A percentile compares a stretch with the other conserved stretches of the same genome.
These are phyloP conservation scores for Hypoxylon crocopeplum DNA, from an alignment of 495 filamentous ascomycete genomes.

Conservation along the genomic window DNA sequence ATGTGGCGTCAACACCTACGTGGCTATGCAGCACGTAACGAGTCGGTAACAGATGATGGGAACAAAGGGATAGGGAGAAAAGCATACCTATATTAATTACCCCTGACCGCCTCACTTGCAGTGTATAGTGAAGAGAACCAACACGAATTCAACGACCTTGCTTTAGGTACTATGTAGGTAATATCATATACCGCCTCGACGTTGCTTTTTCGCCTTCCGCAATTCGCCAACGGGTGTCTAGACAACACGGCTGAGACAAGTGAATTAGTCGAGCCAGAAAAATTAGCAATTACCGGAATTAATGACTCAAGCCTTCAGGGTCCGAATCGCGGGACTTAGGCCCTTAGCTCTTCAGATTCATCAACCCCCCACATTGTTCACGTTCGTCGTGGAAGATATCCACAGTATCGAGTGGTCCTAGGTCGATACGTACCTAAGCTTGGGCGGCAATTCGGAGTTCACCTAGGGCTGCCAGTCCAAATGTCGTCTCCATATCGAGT, in stretches of 20 bases:
- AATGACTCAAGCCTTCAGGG: constrained; percentile 35
- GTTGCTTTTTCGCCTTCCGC: too few species aligned
- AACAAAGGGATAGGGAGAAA: too few species aligned
- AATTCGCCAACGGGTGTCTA: too few species aligned
- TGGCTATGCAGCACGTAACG: too few species aligned
- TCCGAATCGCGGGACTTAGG: constrained; percentile 34
- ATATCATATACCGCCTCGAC: too few species aligned
- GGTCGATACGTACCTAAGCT: constrained; percentile 8
- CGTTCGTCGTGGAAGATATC: constrained; percentile 18
- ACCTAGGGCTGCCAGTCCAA: background rate
- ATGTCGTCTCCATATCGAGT: constrained; percentile 13
- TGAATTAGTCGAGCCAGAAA: constrained; percentile 7
- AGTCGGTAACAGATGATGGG: too few species aligned
- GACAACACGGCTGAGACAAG: constrained; percentile 10
- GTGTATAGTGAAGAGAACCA: too few species aligned
- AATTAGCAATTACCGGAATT: constrained; percentile 13
- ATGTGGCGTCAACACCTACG: too few species aligned
- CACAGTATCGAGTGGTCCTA: constrained; percentile 18
- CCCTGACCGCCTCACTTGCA: too few species aligned
- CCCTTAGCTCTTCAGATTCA: constrained; percentile 9
- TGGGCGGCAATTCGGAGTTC: constrained; percentile 25
- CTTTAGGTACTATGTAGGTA: background rate
- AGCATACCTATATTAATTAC: too few species aligned
- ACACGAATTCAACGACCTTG: too few species aligned
- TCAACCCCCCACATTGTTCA: constrained; percentile 21